Evolutionary conservation across 2,329 filamentous ascomycete genomes (phyloP), one percentile per base, ranked within the genome.

Genomic region (Aureobasidium melanogenum): DNA sequence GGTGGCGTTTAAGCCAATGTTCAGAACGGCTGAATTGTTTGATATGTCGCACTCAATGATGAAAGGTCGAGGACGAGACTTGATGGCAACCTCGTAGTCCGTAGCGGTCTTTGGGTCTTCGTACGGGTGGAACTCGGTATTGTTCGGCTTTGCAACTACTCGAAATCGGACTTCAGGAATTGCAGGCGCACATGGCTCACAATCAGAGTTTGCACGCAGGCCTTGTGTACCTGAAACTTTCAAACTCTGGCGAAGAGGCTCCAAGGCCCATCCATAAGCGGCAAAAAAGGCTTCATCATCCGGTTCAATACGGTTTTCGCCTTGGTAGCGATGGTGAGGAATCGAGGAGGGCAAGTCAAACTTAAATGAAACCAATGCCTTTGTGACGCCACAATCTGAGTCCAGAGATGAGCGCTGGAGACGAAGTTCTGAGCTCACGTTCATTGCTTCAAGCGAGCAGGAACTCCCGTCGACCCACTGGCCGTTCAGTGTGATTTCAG

Each of bases 61-160:
- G 2, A 72, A 61, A 2, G 67, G 44, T 3, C 54, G n/a, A 1
- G 82, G 80, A 17, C 78, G 72, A n/a, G 68, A 63, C 66, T 84
- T 85, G 24, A 83, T 69, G 2, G 73, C 72, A 44, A 72, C 71
- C 66, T 85, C 83, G 64, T 79, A 84, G 0, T 68, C 63, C 0
- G 75, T 77, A 50, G 83, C 82, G 60, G 76, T 73, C 55, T 72
- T 64, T 0, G 79, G 73, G 64, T 84, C 76, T 66, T 85, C 83
- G 52, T 77, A 79, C 0, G 80, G 74, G 15, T 71, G 71, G 22
- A 79, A 19, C 19, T 58, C 38, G 1, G 7, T 15, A 38, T 3
- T 4, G 3, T 14, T 38, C 34, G 39, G n/a, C 55, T 48, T 36
- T 15, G 19, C n/a, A 9, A 63, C 66, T 3, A 73, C 50, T 22